Percentiles rank a stretch among this genome's conserved stretches.
These are phyloP conservation scores for Nepenthes alata DNA, from an alignment of 179 eudicot genomes.

Conservation along the genomic window DNA sequence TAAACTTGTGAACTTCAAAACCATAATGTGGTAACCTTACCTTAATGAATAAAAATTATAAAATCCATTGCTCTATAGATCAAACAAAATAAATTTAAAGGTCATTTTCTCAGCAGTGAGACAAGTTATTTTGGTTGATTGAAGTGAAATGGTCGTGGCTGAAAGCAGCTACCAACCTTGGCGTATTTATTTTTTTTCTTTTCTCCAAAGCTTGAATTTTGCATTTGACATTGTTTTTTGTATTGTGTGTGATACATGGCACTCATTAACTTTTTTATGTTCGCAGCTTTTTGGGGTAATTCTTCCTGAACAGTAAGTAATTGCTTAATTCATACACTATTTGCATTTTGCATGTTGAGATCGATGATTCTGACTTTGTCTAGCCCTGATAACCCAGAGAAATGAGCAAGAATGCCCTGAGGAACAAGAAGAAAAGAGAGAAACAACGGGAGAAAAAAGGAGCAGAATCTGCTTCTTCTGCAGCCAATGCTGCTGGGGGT, in stretches of 20 bases:
- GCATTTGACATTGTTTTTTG: background rate
- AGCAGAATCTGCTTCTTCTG: conserved; percentile 43
- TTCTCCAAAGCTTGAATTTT: background rate
- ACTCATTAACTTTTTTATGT: conserved; percentile 6
- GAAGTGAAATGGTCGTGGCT: too few species aligned
- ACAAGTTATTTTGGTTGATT: too few species aligned
- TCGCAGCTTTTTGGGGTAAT: conserved; percentile 69
- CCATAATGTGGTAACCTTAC: too few species aligned
- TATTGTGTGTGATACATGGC: too few species aligned
- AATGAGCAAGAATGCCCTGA: conserved; percentile 80
- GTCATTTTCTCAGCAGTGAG: too few species aligned
- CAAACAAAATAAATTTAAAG: too few species aligned
- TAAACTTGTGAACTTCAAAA: too few species aligned
- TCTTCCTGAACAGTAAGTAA: conserved; percentile 59
- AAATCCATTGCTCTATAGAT: too few species aligned
- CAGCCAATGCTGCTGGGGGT: conserved; percentile 20
- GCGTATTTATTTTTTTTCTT: background rate
- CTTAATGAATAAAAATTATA: too few species aligned
- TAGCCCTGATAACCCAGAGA: conserved; percentile 32
- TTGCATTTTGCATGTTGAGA: background rate
- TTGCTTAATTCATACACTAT: background rate
- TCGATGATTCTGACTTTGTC: background rate
- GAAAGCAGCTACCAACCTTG: too few species aligned
- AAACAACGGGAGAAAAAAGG: conserved; percentile 89
- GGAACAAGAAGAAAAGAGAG: conserved; percentile 88